phyloP scores from a whole-genome alignment of 176 grass and related monocot genomes.

The Musa acuminata region DNA sequence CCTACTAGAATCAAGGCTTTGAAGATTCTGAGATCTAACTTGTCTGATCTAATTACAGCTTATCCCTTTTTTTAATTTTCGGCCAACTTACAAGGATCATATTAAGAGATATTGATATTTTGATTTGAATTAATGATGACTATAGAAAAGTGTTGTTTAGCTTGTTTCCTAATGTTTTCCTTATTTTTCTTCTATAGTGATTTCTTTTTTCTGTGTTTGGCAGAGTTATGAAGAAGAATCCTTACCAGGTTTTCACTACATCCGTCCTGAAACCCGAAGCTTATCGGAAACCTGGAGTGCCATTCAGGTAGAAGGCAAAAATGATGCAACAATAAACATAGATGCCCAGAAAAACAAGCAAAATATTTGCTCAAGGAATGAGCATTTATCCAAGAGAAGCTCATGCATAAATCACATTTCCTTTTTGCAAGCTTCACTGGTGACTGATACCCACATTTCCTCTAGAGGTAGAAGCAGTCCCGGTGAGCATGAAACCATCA shows the following conservation, averaged over 20 bases:
- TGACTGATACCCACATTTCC: slow-evolving; percentile 33
- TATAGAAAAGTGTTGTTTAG: background rate
- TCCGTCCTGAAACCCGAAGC: slow-evolving; percentile 56
- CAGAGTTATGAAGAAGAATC: slow-evolving; percentile 66
- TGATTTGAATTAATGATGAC: background rate
- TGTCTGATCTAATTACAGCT: too few relatives aligned
- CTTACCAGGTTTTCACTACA: slow-evolving; percentile 41
- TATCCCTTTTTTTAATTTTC: too few relatives aligned
- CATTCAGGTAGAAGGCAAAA: slow-evolving; percentile 40
- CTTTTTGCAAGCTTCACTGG: slow-evolving; percentile 29
- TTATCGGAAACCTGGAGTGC: slow-evolving; percentile 69
- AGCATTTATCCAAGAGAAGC: slow-evolving; percentile 36
- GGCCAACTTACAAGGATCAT: too few relatives aligned
- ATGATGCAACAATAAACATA: slow-evolving; percentile 50
- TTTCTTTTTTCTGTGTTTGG: slow-evolving; percentile 8
- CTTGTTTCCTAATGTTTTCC: background rate
- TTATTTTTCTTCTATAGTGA: background rate
- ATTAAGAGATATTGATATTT: background rate
- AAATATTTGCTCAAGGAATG: slow-evolving; percentile 52
- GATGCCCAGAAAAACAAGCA: slow-evolving; percentile 76
- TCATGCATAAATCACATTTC: slow-evolving; percentile 36
- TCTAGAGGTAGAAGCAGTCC: slow-evolving; percentile 39
- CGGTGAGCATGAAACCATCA: slow-evolving; percentile 34
- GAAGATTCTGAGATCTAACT: too few relatives aligned
- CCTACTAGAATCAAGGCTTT: too few relatives aligned